phyloP scores from a whole-genome alignment of 345 rosid species.

The Citrus glauca region DNA sequence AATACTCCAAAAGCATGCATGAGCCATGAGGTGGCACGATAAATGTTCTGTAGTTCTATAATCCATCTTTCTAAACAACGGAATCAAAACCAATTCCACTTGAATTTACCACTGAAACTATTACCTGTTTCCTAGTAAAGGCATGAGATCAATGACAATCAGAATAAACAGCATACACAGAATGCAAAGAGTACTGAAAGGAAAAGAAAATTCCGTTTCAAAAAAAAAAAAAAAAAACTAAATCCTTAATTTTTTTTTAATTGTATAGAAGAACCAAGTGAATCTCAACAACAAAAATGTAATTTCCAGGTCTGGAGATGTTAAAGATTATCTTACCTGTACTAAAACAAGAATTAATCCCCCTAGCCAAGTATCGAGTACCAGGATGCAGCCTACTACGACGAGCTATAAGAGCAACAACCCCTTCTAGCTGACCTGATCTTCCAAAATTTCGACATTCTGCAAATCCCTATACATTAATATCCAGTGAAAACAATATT shows the following conservation, averaged over 20 bases:
- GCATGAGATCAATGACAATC: neutral
- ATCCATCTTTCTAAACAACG: neutral
- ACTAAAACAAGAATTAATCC: conserved; percentile 94
- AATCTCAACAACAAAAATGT: neutral
- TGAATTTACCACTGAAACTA: neutral
- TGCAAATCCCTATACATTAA: conserved; percentile 95
- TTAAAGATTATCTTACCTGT: conserved; percentile 55
- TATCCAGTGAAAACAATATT: conserved; percentile 49
- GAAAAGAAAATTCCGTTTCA: neutral
- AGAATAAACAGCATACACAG: neutral
- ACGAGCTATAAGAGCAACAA: conserved; percentile 89
- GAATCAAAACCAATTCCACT: neutral
- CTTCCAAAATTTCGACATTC: conserved; percentile 89
- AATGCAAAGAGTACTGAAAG: neutral
- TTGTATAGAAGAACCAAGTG: neutral
- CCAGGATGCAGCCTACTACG: conserved; percentile 99
- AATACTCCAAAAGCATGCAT: neutral
- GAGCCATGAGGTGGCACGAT: neutral
- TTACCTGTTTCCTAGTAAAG: neutral
- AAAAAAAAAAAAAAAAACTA: neutral
- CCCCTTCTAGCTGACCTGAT: conserved; percentile 85
- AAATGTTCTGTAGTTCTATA: neutral
- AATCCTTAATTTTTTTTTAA: neutral
- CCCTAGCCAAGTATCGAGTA: conserved; percentile 97
- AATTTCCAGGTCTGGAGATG: neutral